phyloP scores from a whole-genome alignment of 2,329 filamentous ascomycete genomes.

The Camptophora hylomeconis region DNA sequence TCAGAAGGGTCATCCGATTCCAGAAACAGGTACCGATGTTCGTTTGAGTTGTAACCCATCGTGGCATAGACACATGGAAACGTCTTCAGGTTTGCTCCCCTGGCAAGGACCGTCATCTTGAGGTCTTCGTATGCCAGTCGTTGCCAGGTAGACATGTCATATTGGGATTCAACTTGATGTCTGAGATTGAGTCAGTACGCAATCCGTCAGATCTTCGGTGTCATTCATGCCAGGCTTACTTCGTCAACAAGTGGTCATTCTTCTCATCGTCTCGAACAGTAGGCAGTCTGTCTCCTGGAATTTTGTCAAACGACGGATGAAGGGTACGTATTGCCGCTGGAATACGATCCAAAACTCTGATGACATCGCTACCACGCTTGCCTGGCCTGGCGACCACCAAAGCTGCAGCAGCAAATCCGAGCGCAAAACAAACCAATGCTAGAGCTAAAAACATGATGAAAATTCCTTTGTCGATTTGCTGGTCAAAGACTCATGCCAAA shows the following conservation, averaged over 20 bases:
- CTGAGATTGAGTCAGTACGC: neutral
- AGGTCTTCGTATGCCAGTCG: conserved; percentile 3
- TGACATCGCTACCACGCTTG: neutral
- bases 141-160: conserved; percentile 1
- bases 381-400: neutral
- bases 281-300: neutral
- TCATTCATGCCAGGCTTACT: too few relatives aligned
- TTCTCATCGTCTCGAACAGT: neutral
- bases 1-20: conserved; percentile 3
- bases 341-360: neutral
- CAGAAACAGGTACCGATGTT: conserved; percentile 5
- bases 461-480: too few relatives aligned
- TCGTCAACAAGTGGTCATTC: conserved; percentile 1
- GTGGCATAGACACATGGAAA: conserved; percentile 5
- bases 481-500: too few relatives aligned
- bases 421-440: conserved; percentile 1
- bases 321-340: neutral
- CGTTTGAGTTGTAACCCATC: conserved; percentile 2
- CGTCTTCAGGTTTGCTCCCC: conserved; percentile 1
- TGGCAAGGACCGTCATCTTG: conserved; percentile 1
- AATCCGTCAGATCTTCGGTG: too few relatives aligned
- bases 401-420: conserved; percentile 1
- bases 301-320: neutral
- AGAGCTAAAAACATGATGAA: conserved; percentile 1
- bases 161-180: conserved; percentile 1